A percentile compares a stretch with the other conserved stretches of the same genome.
phyloP scores from a whole-genome alignment of 2,329 filamentous ascomycete species.

The Aspergillus flavus region DNA sequence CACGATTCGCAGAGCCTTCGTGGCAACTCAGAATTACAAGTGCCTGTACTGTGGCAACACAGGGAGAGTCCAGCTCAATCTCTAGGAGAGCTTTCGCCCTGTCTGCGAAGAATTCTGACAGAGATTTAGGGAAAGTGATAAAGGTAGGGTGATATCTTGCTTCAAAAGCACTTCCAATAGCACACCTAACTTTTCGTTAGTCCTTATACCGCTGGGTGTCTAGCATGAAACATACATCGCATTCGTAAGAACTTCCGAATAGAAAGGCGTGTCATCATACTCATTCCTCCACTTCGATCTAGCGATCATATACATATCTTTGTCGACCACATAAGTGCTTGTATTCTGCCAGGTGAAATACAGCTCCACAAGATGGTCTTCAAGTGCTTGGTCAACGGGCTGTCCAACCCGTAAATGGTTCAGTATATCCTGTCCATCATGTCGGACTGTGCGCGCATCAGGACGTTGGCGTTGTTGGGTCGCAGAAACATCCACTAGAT shows the following conservation, averaged over 20 bases:
- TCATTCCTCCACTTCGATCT: slow-evolving; percentile 40
- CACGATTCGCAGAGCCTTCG: slow-evolving; percentile 48
- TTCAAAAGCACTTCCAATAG: slow-evolving; percentile 48
- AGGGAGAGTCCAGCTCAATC: slow-evolving; percentile 51
- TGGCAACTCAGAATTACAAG: slow-evolving; percentile 49
- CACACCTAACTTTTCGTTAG: slow-evolving; percentile 34
- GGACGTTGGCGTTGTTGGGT: slow-evolving; percentile 37
- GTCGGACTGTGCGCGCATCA: slow-evolving; percentile 42
- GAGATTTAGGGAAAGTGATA: slow-evolving; percentile 40
- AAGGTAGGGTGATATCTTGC: slow-evolving; percentile 47
- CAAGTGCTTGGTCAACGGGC: slow-evolving; percentile 43
- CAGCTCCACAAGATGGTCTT: slow-evolving; percentile 48
- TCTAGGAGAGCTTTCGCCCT: slow-evolving; percentile 50
- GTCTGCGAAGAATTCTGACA: slow-evolving; percentile 43
- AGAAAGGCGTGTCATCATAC: slow-evolving; percentile 43
- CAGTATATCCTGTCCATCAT: slow-evolving; percentile 44
- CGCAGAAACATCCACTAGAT: slow-evolving; percentile 43
- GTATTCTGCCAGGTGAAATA: slow-evolving; percentile 55
- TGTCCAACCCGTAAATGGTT: slow-evolving; percentile 47
- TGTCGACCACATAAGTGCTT: slow-evolving; percentile 49
- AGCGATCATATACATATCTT: slow-evolving; percentile 42
- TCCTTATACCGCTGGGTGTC: neutral
- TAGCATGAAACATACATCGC: slow-evolving; percentile 34
- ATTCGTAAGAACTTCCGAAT: slow-evolving; percentile 45
- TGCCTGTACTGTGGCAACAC: slow-evolving; percentile 52